Percentiles rank a stretch among this genome's conserved stretches.
Conservation (phyloP, 2,329 filamentous ascomycete species). For the Claviceps lovelessii region DNA sequence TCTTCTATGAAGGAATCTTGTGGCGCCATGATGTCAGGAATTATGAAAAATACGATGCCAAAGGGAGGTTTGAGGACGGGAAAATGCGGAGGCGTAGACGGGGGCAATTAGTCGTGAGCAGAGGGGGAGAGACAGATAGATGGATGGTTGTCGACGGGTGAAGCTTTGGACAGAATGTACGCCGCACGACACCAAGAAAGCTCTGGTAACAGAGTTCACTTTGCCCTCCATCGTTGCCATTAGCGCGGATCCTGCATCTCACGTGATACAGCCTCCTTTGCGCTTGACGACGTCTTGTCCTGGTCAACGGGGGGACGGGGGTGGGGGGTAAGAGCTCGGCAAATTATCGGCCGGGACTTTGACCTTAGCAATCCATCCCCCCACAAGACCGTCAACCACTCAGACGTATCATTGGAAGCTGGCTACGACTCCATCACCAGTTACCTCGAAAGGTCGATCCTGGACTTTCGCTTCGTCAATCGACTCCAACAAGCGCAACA, state of each 20-base stretch:
- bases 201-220: conserved; percentile 9
- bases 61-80: conserved; percentile 10
- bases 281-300: background rate
- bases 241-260: background rate
- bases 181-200: conserved; percentile 7
- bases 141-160: conserved; percentile 3
- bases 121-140: conserved; percentile 5
- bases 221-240: background rate
- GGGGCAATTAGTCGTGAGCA: conserved; percentile 9
- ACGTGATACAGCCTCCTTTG: conserved; percentile 3
- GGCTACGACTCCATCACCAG: background rate
- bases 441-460: conserved; percentile 1
- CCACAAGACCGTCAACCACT: background rate
- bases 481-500: conserved; percentile 21
- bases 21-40: conserved; percentile 41
- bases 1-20: conserved; percentile 60
- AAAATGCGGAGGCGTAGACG: conserved; percentile 3
- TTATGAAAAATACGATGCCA: conserved; percentile 7
- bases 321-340: conserved; percentile 12
- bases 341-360: conserved; percentile 14
- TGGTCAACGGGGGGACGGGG: background rate
- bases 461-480: conserved; percentile 24
- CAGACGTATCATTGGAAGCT: background rate
- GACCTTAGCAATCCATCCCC: background rate
- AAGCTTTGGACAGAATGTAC: conserved; percentile 10